A percentile compares a stretch with the other conserved stretches of the same genome.
Evolutionary conservation across 805 yeast genomes (phyloP).

Genomic region (Saccharomyces jurei): DNA sequence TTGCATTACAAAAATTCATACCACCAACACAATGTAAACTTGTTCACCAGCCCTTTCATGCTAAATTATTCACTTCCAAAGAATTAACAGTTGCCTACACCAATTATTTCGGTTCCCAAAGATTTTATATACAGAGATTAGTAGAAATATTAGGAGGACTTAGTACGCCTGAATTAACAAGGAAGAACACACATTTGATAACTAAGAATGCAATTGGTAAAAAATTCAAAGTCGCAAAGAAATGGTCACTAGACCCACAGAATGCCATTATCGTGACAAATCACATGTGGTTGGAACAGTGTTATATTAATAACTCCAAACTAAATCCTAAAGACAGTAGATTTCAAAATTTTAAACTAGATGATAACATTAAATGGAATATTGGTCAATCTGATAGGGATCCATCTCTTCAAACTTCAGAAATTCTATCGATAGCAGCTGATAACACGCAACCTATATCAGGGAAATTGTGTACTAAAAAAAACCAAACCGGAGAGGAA

Average conservation of each 20-base stretch:
- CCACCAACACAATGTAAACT: slow-evolving; percentile 44
- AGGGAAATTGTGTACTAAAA: neutral
- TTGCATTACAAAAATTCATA: slow-evolving; percentile 46
- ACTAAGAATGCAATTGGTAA: slow-evolving; percentile 61
- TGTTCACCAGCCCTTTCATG: slow-evolving; percentile 59
- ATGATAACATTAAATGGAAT: neutral
- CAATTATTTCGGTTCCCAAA: slow-evolving; percentile 78
- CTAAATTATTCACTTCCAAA: slow-evolving; percentile 42
- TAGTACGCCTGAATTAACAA: slow-evolving; percentile 58
- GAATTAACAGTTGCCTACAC: slow-evolving; percentile 59
- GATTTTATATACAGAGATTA: slow-evolving; percentile 60
- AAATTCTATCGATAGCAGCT: neutral
- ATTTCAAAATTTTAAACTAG: slow-evolving; percentile 6
- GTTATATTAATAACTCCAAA: slow-evolving; percentile 33
- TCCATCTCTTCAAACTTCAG: neutral
- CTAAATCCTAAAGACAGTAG: slow-evolving; percentile 5
- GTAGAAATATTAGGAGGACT: slow-evolving; percentile 65
- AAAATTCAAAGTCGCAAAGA: slow-evolving; percentile 64
- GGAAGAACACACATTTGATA: slow-evolving; percentile 62
- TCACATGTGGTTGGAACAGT: slow-evolving; percentile 85
- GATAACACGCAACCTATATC: neutral
- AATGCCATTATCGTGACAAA: slow-evolving; percentile 44
- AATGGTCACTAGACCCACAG: slow-evolving; percentile 40
- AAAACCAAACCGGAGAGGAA: neutral
- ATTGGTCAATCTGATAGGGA: neutral